Base-by-base conservation (phyloP, 2,329 filamentous ascomycete species). In the Myriosclerotinia duriaeana region DNA sequence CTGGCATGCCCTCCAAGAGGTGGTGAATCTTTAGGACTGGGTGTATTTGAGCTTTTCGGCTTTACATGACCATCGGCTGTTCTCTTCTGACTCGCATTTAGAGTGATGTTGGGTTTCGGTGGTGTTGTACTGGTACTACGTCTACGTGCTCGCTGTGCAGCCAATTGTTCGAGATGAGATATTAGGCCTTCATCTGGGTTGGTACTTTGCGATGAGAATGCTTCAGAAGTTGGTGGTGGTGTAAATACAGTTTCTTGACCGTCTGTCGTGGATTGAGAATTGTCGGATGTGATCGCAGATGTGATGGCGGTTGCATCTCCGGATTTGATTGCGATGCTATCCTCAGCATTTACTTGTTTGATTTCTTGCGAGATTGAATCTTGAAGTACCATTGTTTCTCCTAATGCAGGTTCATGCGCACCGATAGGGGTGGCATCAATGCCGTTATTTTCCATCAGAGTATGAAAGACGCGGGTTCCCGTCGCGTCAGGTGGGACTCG, bases 41-140 rank as follows among this genome's bases (percentile, higher is more conserved):
- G 79, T 53, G 83, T 87, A 58, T 76, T 78, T 69, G 78, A 82
- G 12, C 11, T 22, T 9, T 79, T 78, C 70, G 81, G 77, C 78
- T 93, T 96, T 66, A 93, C 82, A 60, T 86, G 81, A 53, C 91
- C 92, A 74, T 90, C 89, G 44, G 91, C 90, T 73, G 87, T 94
- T 71, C 92, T 85, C 79, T 96, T 96, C 69, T 87, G 85, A 22
- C 84, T 82, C 44, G 73, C 75, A 61, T 72, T 72, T 20, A 72
- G 66, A 62, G 69, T 56, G 59, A 72, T 70, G 36, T 63, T 50
- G 42, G 71, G 53, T 44, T 59, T 73, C 36, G 71, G 68, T 59
- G 71, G 71, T 60, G 69, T 68, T 30, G 68, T 62, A 67, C 68
- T 50, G 36, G 48, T 69, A 52, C 69, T 68, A 34, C 50, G 50